Evolutionary conservation across 2,329 filamentous ascomycete species (phyloP).

Genomic region (Exophiala calicioides): DNA sequence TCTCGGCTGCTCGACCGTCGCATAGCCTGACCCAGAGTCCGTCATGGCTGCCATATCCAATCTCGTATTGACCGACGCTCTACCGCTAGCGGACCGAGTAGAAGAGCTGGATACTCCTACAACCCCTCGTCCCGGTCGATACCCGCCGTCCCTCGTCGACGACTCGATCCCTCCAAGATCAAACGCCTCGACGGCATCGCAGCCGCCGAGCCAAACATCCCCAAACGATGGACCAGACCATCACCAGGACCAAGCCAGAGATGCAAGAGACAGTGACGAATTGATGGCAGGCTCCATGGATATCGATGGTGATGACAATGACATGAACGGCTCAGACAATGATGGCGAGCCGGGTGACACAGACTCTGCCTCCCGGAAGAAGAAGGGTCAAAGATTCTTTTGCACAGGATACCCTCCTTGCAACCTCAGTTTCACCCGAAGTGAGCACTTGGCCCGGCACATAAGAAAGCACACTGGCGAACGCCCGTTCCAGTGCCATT

Average conservation of each 20-base stretch:
- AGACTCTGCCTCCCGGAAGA: conserved; percentile 82
- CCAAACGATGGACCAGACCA: neutral
- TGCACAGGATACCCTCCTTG: conserved; percentile 95
- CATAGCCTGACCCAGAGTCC: conserved; percentile 9
- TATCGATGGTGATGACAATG: conserved; percentile 55
- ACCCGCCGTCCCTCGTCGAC: conserved; percentile 7
- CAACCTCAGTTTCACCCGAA: conserved; percentile 90
- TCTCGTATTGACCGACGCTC: conserved; percentile 25
- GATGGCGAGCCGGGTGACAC: conserved; percentile 62
- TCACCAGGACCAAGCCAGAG: conserved; percentile 1
- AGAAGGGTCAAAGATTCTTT: conserved; percentile 94
- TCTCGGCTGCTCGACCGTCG: conserved; percentile 11
- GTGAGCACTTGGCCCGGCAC: conserved; percentile 91
- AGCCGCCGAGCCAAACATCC: conserved; percentile 9
- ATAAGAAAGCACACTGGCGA: conserved; percentile 98
- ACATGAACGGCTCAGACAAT: conserved; percentile 64
- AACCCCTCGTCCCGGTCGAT: conserved; percentile 24
- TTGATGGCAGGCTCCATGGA: conserved; percentile 23
- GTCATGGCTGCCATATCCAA: conserved; percentile 28
- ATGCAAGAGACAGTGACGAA: conserved; percentile 8
- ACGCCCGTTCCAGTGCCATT: conserved; percentile 94
- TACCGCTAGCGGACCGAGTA: conserved; percentile 16
- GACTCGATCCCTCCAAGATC: conserved; percentile 5
- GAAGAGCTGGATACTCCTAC: conserved; percentile 30
- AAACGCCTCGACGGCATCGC: conserved; percentile 5